Base-by-base conservation (phyloP, 1,284 basidiomycete species). In the Sanguinoderma infundibulare region DNA sequence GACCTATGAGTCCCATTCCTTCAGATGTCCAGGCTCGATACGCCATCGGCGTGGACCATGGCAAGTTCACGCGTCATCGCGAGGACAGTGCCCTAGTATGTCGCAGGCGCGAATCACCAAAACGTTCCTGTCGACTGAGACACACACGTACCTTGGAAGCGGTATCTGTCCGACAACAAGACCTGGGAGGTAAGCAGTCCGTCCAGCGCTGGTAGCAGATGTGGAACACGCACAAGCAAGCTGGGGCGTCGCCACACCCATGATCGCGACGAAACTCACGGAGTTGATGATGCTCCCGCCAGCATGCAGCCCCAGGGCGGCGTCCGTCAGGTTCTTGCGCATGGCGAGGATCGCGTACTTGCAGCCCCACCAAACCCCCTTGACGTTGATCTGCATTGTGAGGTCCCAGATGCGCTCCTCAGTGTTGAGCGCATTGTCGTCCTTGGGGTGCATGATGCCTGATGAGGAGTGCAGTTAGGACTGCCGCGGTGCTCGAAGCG, bases 321-420 rank as follows among this genome's bases (percentile, higher is more conserved):
- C 85, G 66, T 98, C 95, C 46, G 86, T 85, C 14, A 92, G 86
- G 78, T 98, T 98, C 66, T 94, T 80, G 65, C 94, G 89, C 96
- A 98, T 98, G 28, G 96, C 97, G 57, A 91, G 81, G 73, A 98
- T 96, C 7, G 95, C 96, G 73, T 98, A 91, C 78, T 98, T 98
- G 84, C 92, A 96, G 49, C 97, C 96, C 89, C 91, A 98, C 96
- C 96, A 98, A 61, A 98, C 97, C 57, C 96, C 96, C 78, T 98
- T 98, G 74, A 97, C 87, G 76, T 98, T 98, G 80, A 98, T 91
- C 64, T 87, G 83, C 89, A 96, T 94, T 5, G 94, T 95, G 60
- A 95, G 81, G 75, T 97, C 94, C 96, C 96, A 98, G 75, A 98
- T 95, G 67, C 84, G 88, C 77, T 98, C 96, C 70, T 97, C 95